Conservation (phyloP, 176 grass and related monocot genomes). For the Musa itinerans region DNA sequence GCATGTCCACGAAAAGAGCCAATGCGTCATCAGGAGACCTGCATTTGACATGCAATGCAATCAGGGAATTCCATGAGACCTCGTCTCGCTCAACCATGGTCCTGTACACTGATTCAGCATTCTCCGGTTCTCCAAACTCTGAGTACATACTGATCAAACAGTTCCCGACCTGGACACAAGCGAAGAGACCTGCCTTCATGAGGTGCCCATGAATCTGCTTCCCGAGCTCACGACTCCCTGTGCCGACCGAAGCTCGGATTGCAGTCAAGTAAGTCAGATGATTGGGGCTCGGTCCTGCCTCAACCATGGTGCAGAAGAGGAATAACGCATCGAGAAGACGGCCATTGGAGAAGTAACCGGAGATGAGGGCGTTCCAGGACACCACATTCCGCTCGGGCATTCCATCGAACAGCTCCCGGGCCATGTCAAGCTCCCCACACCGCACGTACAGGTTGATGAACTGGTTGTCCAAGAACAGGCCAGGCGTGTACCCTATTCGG, state of each 20-base stretch:
- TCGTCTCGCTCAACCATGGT: conserved; percentile 13
- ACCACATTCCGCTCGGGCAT: conserved; percentile 27
- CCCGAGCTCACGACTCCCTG: neutral
- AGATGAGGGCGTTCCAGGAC: conserved; percentile 28
- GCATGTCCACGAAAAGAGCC: conserved; percentile 21
- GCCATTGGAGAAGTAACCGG: conserved; percentile 19
- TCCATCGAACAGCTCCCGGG: conserved; percentile 18
- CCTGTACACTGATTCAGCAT: conserved; percentile 19
- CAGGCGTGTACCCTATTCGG: neutral
- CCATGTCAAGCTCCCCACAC: conserved; percentile 13
- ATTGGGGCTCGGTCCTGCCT: conserved; percentile 5
- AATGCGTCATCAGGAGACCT: conserved; percentile 1
- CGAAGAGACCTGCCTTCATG: conserved; percentile 7
- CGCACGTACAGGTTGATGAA: conserved; percentile 22
- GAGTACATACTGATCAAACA: conserved; percentile 22
- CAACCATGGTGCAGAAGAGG: conserved; percentile 19
- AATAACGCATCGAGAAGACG: conserved; percentile 1
- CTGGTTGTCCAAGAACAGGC: conserved; percentile 24
- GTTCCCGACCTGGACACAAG: conserved; percentile 19
- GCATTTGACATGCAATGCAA: neutral
- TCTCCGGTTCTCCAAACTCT: conserved; percentile 1
- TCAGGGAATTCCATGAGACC: conserved; percentile 24
- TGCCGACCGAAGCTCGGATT: conserved; percentile 11
- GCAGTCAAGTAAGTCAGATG: conserved; percentile 22
- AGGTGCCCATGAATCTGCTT: conserved; percentile 21